Conservation (phyloP, 805 yeast genomes). For the Lipomyces yamanashiensis region DNA sequence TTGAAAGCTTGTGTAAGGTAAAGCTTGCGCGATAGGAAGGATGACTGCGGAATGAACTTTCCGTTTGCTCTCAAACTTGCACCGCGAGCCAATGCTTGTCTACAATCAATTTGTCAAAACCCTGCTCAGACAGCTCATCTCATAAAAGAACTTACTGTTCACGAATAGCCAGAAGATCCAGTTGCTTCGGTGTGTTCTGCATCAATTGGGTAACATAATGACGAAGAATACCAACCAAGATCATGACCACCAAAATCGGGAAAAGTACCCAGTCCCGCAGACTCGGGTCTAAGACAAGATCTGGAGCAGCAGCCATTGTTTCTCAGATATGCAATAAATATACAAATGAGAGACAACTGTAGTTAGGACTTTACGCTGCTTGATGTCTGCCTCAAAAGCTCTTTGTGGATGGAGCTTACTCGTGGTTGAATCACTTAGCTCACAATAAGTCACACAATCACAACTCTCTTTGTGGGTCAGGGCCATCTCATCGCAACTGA, state of each 20-base stretch:
- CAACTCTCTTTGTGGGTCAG: background rate
- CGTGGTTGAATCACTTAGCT: too few relatives aligned
- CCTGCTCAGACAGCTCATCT: constrained; percentile 8
- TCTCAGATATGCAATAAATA: background rate
- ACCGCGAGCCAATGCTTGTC: constrained; percentile 64
- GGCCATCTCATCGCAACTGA: background rate
- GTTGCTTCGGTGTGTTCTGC: constrained; percentile 61
- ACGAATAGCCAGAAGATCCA: constrained; percentile 55
- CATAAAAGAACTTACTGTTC: constrained; percentile 51
- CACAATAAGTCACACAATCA: too few relatives aligned
- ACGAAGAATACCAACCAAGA: constrained; percentile 79
- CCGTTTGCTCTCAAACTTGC: constrained; percentile 61
- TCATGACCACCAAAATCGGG: constrained; percentile 90
- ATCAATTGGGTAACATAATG: constrained; percentile 68
- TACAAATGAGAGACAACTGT: background rate
- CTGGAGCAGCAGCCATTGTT: constrained; percentile 48
- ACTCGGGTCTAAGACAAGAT: constrained; percentile 74
- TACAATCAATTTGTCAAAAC: constrained; percentile 28
- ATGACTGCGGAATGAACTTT: constrained; percentile 55
- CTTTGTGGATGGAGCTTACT: too few relatives aligned
- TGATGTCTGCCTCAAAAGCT: background rate
- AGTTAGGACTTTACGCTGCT: background rate
- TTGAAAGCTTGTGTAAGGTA: constrained; percentile 55
- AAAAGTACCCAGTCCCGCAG: constrained; percentile 86
- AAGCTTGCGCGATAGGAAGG: constrained; percentile 59